Evolutionary conservation across 768 basidiomycete species (phyloP).

Genomic region (Leccinellum rugosiceps): DNA sequence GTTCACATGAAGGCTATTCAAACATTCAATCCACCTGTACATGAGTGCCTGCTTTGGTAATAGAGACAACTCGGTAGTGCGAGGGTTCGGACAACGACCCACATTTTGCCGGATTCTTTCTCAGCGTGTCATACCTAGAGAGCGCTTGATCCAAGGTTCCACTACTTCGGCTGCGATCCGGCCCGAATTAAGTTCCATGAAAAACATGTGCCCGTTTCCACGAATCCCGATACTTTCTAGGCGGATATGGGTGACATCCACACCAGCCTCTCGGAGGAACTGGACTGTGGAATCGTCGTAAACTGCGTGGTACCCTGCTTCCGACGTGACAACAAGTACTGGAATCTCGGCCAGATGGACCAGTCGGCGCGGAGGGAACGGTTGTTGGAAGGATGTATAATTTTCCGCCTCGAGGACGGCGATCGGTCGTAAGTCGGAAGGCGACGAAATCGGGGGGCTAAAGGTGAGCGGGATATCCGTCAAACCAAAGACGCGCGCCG

Average conservation of each 20-base stretch:
- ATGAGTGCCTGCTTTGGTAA: neutral
- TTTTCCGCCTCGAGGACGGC: constrained; percentile 26
- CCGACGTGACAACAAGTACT: constrained; percentile 46
- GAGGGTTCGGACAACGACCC: neutral
- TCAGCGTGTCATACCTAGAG: constrained; percentile 3
- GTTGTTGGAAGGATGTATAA: constrained; percentile 43
- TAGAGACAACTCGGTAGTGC: neutral
- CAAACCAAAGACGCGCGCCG: constrained; percentile 45
- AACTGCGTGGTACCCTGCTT: constrained; percentile 48
- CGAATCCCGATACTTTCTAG: constrained; percentile 43
- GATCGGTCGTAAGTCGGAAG: constrained; percentile 34
- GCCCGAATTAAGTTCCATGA: constrained; percentile 50
- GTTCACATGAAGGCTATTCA: neutral
- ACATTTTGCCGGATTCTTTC: neutral
- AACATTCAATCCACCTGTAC: neutral
- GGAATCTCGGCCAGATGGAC: constrained; percentile 43
- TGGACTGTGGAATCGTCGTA: constrained; percentile 46
- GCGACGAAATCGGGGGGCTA: constrained; percentile 38
- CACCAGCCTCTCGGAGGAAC: constrained; percentile 44
- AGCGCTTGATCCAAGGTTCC: constrained; percentile 36
- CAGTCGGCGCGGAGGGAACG: constrained; percentile 39
- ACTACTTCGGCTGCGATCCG: constrained; percentile 42
- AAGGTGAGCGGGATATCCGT: constrained; percentile 47
- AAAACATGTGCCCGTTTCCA: constrained; percentile 57
- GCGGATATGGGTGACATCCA: constrained; percentile 39